phyloP scores from a whole-genome alignment of 352 stramenopile genomes.

The Pythium insidiosum region DNA sequence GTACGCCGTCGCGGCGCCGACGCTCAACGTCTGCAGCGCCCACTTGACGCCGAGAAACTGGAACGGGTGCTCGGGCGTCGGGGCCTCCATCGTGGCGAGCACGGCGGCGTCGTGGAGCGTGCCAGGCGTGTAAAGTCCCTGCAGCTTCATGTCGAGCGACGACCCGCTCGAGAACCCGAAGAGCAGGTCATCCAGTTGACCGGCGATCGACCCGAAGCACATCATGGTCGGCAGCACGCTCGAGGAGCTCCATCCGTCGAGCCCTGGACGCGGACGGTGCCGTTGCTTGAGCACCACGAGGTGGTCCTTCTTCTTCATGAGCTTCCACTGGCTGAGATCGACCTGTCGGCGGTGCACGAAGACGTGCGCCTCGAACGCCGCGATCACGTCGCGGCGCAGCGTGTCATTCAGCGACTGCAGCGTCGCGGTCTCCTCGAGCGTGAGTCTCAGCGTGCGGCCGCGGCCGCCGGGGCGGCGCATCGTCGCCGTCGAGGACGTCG shows the following conservation, averaged over 20 bases:
- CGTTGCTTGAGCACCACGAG: conserved; percentile 48
- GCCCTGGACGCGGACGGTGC: conserved; percentile 4
- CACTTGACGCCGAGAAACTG: conserved; percentile 57
- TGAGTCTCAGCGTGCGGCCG: conserved; percentile 24
- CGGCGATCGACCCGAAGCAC: conserved; percentile 30
- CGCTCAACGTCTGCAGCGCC: conserved; percentile 25
- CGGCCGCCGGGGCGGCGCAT: background rate
- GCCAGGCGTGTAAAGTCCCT: conserved; percentile 32
- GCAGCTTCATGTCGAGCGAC: conserved; percentile 51
- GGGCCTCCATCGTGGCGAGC: conserved; percentile 25
- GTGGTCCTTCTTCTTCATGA: conserved; percentile 56
- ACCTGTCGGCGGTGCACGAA: conserved; percentile 13
- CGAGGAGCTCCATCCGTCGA: background rate
- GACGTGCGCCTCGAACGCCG: conserved; percentile 25
- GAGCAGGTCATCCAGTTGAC: conserved; percentile 51
- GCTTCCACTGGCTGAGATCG: conserved; percentile 51
- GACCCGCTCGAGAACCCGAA: conserved; percentile 43
- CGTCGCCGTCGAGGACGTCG: too few relatives aligned
- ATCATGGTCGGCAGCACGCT: conserved; percentile 23
- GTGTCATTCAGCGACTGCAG: conserved; percentile 27
- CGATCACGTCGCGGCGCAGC: conserved; percentile 29
- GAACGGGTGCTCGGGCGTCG: conserved; percentile 34
- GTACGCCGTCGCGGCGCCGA: conserved; percentile 10
- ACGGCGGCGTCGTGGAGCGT: conserved; percentile 35
- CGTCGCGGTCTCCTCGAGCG: conserved; percentile 40